A percentile compares a stretch with the other conserved stretches of the same genome.
Evolutionary conservation across 2,329 filamentous ascomycete genomes (phyloP).

Genomic region (Aspergillus clavatus): DNA sequence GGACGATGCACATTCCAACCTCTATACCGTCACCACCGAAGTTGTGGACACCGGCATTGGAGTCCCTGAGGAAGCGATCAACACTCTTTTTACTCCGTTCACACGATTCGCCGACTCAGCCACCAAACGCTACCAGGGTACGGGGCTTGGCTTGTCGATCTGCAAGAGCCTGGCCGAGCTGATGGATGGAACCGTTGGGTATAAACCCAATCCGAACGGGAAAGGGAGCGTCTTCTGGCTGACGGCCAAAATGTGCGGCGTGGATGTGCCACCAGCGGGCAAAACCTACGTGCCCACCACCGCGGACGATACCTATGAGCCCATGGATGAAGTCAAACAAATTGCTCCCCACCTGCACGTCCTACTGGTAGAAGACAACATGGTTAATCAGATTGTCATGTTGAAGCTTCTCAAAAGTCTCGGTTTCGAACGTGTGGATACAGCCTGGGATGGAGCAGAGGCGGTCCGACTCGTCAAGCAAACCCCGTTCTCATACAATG

Average conservation of each 20-base stretch:
- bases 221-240: slow-evolving; percentile 53
- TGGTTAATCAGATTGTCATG: slow-evolving; percentile 41
- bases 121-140: slow-evolving; percentile 53
- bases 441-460: slow-evolving; percentile 43
- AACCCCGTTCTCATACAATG: slow-evolving; percentile 40
- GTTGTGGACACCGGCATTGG: slow-evolving; percentile 55
- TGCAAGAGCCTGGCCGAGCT: slow-evolving; percentile 54
- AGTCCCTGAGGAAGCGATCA: slow-evolving; percentile 42
- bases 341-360: slow-evolving; percentile 40
- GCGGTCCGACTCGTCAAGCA: slow-evolving; percentile 41
- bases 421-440: slow-evolving; percentile 40
- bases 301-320: slow-evolving; percentile 9
- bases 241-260: slow-evolving; percentile 40
- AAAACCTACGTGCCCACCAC: slow-evolving; percentile 21
- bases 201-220: slow-evolving; percentile 41
- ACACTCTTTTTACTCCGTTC: slow-evolving; percentile 53
- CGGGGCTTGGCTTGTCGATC: slow-evolving; percentile 54
- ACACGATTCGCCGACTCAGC: slow-evolving; percentile 52
- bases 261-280: slow-evolving; percentile 27
- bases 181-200: slow-evolving; percentile 53
- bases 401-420: slow-evolving; percentile 35
- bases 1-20: slow-evolving; percentile 37
- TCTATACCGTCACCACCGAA: slow-evolving; percentile 48
- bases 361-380: slow-evolving; percentile 41
- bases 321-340: slow-evolving; percentile 29